These are phyloP conservation scores for Stipa capillata DNA, from an alignment of 176 grass and related monocot genomes.

Conservation along the genomic window DNA sequence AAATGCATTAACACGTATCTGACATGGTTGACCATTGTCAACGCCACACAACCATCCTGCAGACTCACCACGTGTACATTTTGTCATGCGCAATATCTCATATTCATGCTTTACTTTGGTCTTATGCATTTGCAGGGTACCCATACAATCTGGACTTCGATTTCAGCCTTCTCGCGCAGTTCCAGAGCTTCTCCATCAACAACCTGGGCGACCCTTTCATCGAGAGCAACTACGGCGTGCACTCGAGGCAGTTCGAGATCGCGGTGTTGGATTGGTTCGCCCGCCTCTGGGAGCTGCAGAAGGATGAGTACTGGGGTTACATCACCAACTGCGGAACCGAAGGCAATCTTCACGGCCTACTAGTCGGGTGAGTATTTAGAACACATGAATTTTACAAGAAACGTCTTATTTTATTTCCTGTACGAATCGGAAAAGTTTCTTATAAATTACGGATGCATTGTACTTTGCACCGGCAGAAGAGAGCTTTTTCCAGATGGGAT, in stretches of 20 bases:
- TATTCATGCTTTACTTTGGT: not conserved
- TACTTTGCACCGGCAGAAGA: not conserved
- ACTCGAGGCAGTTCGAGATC: constrained; percentile 43
- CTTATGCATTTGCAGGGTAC: constrained; percentile 16
- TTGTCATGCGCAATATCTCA: not conserved
- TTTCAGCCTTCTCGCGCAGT: constrained; percentile 5
- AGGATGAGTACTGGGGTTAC: constrained; percentile 42
- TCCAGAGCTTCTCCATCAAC: constrained; percentile 33
- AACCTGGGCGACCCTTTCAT: constrained; percentile 48
- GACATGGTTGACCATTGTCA: not conserved
- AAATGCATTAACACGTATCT: no score
- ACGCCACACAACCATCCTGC: not conserved
- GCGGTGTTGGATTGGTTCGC: constrained; percentile 49
- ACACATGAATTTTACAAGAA: no score
- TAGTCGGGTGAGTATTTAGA: not conserved
- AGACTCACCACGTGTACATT: not conserved
- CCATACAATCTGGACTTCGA: constrained; percentile 41
- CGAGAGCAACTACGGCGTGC: constrained; percentile 50
- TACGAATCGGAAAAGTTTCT: not conserved
- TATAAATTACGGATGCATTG: not conserved
- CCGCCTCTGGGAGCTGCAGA: constrained; percentile 28
- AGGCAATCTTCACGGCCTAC: constrained; percentile 6
- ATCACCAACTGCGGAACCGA: constrained; percentile 42
- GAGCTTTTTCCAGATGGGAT: constrained; percentile 36
- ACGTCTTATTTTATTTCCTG: no score